These are phyloP conservation scores for Parascedosporium putredinis DNA, from an alignment of 2,329 filamentous ascomycete species.

Conservation along the genomic window DNA sequence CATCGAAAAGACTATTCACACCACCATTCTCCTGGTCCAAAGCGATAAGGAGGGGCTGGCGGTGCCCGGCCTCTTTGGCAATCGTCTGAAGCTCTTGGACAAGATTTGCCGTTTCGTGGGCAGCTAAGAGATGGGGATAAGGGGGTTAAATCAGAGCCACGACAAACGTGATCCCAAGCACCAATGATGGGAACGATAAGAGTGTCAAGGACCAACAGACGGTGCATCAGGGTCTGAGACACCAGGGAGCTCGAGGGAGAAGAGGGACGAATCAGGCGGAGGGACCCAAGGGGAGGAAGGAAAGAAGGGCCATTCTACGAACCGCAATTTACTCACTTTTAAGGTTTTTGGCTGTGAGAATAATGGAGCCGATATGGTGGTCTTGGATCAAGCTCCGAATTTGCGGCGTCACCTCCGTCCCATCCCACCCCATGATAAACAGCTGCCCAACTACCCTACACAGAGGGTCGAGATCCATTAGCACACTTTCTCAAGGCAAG, in stretches of 20 bases:
- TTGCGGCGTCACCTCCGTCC: conserved; percentile 71
- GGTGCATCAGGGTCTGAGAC: no score
- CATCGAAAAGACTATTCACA: conserved; percentile 92
- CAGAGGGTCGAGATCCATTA: conserved; percentile 18
- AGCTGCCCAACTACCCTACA: conserved; percentile 62
- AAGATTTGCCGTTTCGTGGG: conserved; percentile 76
- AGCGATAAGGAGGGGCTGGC: conserved; percentile 78
- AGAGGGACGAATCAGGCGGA: not conserved
- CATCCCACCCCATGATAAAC: conserved; percentile 80
- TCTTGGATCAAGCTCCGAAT: conserved; percentile 72
- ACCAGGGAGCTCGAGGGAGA: conserved; percentile 2
- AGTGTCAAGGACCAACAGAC: no score
- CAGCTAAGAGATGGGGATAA: conserved; percentile 46
- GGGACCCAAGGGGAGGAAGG: not conserved
- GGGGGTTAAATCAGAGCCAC: conserved; percentile 12
- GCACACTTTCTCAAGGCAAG: conserved; percentile 19
- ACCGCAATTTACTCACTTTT: conserved; percentile 49
- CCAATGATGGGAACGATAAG: conserved; percentile 12
- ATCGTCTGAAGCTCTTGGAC: conserved; percentile 89
- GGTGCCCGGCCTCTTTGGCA: conserved; percentile 81
- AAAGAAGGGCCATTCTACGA: not conserved
- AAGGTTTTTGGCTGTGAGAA: conserved; percentile 74
- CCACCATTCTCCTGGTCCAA: conserved; percentile 97
- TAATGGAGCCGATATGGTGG: conserved; percentile 79
- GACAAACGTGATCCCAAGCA: conserved; percentile 16